phyloP scores from a whole-genome alignment of 192 early-diverging fungal species.

The Funneliformis geosporum region DNA sequence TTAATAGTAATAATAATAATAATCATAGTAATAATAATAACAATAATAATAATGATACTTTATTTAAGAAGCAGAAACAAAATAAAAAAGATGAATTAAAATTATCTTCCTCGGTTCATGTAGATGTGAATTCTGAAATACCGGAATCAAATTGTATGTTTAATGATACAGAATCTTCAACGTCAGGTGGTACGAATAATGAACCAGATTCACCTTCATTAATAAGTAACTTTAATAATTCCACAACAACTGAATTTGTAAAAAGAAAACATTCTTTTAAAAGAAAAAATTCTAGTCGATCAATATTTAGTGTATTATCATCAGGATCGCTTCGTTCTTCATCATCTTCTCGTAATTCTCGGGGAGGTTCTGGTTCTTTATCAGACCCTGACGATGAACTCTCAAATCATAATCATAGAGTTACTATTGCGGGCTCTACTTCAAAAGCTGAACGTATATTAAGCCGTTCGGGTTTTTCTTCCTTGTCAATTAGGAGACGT shows the following conservation, averaged over 20 bases:
- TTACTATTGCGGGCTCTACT: neutral
- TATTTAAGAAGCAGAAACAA: neutral
- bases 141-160: neutral
- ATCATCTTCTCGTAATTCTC: neutral
- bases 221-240: neutral
- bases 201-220: conserved; percentile 8
- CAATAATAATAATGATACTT: neutral
- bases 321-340: conserved; percentile 7
- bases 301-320: conserved; percentile 30
- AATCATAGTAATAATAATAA: neutral
- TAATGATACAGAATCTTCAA: conserved; percentile 21
- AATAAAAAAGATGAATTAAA: neutral
- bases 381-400: conserved; percentile 22
- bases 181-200: neutral
- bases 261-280: conserved; percentile 13
- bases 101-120: neutral
- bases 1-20: neutral
- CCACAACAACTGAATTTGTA: neutral
- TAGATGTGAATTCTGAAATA: neutral
- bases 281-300: conserved; percentile 28
- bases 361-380: conserved; percentile 22
- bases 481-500: conserved; percentile 16
- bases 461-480: conserved; percentile 10
- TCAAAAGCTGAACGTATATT: conserved; percentile 27
- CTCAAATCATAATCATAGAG: neutral